phyloP scores from a whole-genome alignment of 352 stramenopile genomes.

The Phytophthora pinifolia region DNA sequence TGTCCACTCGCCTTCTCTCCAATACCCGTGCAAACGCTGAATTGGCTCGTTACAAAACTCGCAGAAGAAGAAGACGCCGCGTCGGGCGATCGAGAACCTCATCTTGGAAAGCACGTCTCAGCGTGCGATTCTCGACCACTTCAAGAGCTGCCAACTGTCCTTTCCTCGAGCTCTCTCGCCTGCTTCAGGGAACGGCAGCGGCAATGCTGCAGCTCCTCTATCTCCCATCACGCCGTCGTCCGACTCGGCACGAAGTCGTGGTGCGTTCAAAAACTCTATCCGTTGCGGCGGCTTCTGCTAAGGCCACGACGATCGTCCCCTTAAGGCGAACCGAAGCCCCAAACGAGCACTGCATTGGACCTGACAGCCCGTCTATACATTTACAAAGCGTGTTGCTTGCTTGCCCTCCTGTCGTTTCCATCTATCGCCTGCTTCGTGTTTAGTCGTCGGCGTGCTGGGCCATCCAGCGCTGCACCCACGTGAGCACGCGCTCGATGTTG shows the following conservation, averaged over 20 bases:
- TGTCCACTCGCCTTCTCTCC: neutral
- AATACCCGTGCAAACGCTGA: neutral
- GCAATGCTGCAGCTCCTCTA: slow-evolving; percentile 2
- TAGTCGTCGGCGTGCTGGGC: slow-evolving; percentile 43
- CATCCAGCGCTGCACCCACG: slow-evolving; percentile 95
- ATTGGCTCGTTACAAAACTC: neutral
- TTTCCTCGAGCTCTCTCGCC: slow-evolving; percentile 8
- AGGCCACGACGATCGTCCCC: neutral
- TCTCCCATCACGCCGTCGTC: slow-evolving; percentile 22
- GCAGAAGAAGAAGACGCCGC: slow-evolving; percentile 12
- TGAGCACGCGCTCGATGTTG: slow-evolving; percentile 91
- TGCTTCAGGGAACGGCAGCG: neutral
- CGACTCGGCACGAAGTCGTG: slow-evolving; percentile 6
- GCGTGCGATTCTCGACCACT: slow-evolving; percentile 48
- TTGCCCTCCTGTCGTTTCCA: neutral
- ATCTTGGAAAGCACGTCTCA: slow-evolving; percentile 53
- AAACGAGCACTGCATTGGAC: slow-evolving; percentile 1
- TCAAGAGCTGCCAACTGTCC: slow-evolving; percentile 44
- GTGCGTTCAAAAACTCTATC: slow-evolving; percentile 21
- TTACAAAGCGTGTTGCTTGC: slow-evolving; percentile 27
- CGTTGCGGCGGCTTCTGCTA: slow-evolving; percentile 38
- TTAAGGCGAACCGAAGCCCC: neutral
- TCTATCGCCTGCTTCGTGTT: slow-evolving; percentile 7
- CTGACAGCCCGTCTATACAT: slow-evolving; percentile 13
- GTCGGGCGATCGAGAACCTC: slow-evolving; percentile 40